Conservation (phyloP, 2,329 filamentous ascomycete species). For the Fonsecaea pedrosoi region DNA sequence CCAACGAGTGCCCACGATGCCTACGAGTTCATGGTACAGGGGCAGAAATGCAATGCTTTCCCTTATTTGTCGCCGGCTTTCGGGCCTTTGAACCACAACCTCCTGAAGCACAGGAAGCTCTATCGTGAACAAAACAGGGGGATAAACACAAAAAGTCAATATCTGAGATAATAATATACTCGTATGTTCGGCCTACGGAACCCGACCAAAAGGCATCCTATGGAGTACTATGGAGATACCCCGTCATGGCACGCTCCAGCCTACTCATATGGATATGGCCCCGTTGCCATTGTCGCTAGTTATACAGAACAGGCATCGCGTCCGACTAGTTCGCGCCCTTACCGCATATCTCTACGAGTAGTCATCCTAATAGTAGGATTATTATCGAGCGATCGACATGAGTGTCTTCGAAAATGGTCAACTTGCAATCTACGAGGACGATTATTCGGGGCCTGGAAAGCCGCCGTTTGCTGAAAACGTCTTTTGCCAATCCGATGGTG, state of each 20-base stretch:
- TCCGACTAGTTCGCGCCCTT: not conserved
- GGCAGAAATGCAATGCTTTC: too few species aligned
- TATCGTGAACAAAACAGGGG: too few species aligned
- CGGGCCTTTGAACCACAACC: too few species aligned
- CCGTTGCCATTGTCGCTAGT: not conserved
- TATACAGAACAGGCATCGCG: not conserved
- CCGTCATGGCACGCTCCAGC: not conserved
- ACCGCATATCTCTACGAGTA: not conserved
- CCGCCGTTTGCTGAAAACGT: not conserved
- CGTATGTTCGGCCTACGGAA: too few species aligned
- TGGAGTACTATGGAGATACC: not conserved
- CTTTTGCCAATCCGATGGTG: not conserved
- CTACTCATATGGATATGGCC: not conserved
- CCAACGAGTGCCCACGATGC: not conserved
- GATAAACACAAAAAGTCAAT: not conserved
- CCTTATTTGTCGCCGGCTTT: too few species aligned
- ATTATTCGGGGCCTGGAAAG: not conserved
- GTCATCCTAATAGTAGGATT: not conserved
- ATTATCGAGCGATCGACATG: not conserved
- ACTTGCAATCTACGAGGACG: not conserved
- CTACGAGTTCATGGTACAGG: not conserved
- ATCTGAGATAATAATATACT: not conserved
- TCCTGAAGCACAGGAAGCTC: too few species aligned
- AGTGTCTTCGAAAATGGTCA: not conserved
- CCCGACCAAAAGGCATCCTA: not conserved